These are phyloP conservation scores for Cordyceps javanica DNA, from an alignment of 2,329 filamentous ascomycete genomes.

Conservation along the genomic window DNA sequence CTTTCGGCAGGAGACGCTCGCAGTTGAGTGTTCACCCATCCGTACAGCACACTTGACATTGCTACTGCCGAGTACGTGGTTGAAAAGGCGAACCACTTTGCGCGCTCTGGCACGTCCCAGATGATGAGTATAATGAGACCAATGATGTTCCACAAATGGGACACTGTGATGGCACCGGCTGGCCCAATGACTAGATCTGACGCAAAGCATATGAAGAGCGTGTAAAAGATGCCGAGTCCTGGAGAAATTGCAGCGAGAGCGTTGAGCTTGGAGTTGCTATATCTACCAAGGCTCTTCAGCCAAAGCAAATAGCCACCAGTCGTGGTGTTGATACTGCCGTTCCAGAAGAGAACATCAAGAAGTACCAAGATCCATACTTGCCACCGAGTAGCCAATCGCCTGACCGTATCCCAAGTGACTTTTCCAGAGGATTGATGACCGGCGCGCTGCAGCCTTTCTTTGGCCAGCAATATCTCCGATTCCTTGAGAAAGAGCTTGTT, in stretches of 20 bases:
- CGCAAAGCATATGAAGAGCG: background rate
- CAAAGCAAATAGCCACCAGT: background rate
- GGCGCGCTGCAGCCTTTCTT: no score
- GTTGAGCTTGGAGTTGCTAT: background rate
- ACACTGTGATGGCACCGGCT: background rate
- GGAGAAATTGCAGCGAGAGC: background rate
- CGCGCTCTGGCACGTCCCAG: background rate
- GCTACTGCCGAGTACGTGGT: background rate
- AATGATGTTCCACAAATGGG: background rate
- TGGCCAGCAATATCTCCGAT: no score
- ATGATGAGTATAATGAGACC: background rate
- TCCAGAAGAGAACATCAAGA: no score
- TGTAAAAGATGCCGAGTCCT: background rate
- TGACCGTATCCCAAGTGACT: no score
- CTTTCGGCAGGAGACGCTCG: background rate
- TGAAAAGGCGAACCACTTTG: background rate
- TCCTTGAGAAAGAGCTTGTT: no score
- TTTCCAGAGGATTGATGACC: no score
- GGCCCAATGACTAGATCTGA: background rate
- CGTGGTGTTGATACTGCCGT: background rate
- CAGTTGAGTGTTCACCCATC: background rate
- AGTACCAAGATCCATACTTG: no score
- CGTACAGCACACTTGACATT: background rate
- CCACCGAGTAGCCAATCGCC: no score
- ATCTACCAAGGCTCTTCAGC: background rate